Evolutionary conservation across 208 protist species (phyloP).

Genomic region (Polymyxa betae): DNA sequence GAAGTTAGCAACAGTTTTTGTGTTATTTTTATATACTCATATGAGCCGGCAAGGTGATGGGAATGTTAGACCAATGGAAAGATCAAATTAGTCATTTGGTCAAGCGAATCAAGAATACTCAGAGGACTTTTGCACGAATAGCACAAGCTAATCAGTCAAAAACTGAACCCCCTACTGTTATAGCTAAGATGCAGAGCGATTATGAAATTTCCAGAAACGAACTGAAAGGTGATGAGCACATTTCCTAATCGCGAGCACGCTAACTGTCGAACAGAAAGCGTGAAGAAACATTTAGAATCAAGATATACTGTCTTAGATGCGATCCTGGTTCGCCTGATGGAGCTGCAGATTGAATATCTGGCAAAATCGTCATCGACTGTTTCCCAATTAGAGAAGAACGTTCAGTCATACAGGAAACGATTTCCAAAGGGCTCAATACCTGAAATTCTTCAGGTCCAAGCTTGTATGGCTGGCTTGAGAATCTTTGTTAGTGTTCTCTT

Average conservation of each 20-base stretch:
- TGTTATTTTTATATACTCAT: not conserved
- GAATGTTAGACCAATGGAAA: constrained; percentile 1
- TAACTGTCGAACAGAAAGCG: not conserved
- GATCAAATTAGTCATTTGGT: not conserved
- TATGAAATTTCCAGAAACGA: not conserved
- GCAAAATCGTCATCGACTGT: not conserved
- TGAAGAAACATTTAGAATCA: not conserved
- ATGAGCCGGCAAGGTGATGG: not conserved
- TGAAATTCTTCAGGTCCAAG: not conserved
- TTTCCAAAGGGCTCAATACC: constrained; percentile 8
- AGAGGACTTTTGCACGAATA: not conserved
- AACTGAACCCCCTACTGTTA: not conserved
- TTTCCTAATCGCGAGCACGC: not conserved
- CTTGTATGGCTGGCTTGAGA: too few relatives aligned
- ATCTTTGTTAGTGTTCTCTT: too few relatives aligned
- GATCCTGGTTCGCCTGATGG: constrained; percentile 22
- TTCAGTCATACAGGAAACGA: constrained; percentile 33
- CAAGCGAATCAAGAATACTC: not conserved
- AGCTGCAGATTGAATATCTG: not conserved
- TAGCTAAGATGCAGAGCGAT: not conserved
- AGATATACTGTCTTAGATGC: constrained; percentile 25
- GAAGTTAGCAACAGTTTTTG: not conserved
- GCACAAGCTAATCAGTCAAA: not conserved
- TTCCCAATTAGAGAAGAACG: constrained; percentile 23
- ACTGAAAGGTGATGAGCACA: not conserved